Base-by-base conservation (phyloP, 371 early-diverging fungal genomes). In the Apophysomyces sp. region DNA sequence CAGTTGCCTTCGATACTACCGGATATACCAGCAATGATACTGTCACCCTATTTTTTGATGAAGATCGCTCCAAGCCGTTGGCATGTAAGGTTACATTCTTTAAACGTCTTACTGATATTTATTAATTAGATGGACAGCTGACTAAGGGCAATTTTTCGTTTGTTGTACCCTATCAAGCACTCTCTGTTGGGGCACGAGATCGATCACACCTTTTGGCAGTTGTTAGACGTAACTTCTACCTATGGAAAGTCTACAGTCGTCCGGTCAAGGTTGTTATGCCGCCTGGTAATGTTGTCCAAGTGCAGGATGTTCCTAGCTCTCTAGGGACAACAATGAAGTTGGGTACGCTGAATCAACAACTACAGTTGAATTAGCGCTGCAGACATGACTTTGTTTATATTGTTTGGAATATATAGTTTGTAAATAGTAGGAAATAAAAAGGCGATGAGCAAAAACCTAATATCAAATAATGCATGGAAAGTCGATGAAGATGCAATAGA, bases 1-100 rank as follows among this genome's bases (percentile, higher is more conserved):
- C 32, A 32, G 56, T 68, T 13, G 7, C n/a, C 13, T 63, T 62
- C 21, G 55, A 63, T 37, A 31, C 57, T 5, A 26, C 60, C 1
- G 27, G 49, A 9, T 68, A 40, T 27, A 68, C 68, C 4, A 29
- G 18, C 11, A 63, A 60, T 18, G 68, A 68, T 32, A 68, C 68
- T 4, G 60, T 68, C 3, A 52, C 61, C 3, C 29, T 67, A 32
- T 67, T 67, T 34, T 68, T 68, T 44, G 68, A 68, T 26, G 63
- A 68, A 57, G 60, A 63, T 28, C 68, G 68, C 3, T 60, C 63
- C 9, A 60, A 26, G 2, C 29, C 55, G n/a, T 28, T 68, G 31
- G 68, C 57, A 18, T 54, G 67, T 67, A 62, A 51, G 62, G 53
- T n/a, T 16, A 11, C 34, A 31, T 26, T 7, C 3, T 27, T 58